Evolutionary conservation across 495 filamentous ascomycete genomes (phyloP), one percentile per base, ranked within the genome.

Genomic region (Rhizodiscina lignyota): DNA sequence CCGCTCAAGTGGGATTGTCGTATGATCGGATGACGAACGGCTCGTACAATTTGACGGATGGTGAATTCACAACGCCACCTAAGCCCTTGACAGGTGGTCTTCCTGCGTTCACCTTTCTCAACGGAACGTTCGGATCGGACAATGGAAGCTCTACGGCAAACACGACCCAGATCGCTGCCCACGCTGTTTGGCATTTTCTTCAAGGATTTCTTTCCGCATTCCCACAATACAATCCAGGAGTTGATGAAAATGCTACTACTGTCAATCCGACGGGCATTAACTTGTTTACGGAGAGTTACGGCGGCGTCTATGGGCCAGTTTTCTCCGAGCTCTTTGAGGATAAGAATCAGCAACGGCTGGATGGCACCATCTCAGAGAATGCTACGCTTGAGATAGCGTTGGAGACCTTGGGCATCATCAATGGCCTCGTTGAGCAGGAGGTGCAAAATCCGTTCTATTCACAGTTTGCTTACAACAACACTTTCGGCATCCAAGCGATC

Each of bases 371-470:
- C n/a, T n/a, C n/a, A n/a, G n/a, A n/a, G n/a, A n/a, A 6, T 10
- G 16, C 11, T 15, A 17, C 30, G 6, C 11, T 33, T 10, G 11
- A 33, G 80, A 48, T 74, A 63, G 41, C 52, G 62, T 4, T 63
- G 70, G 44, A 48, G 22, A 51, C 41, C 2, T 50, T 76, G 0
- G 62, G 68, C 8, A 70, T 76, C 34, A 47, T 83, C 36, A 84
- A 85, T 47, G 79, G 78, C 24, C 84, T 81, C 38, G 59, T 85
- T 49, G 60, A 63, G 36, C 49, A 48, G 11, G 34, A 51, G 0
- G 45, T 58, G 10, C 56, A 62, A 40, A 50, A 44, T 21, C 45
- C 43, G 3, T 56, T 34, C 16, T 62, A 62, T 35, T 57, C 55
- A 16, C 42, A 45, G 2, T 52, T 60, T 36, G 52, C 54, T 15